Base-by-base conservation (phyloP, 352 stramenopile species). In the Phytopythium cucurbitacearum region DNA sequence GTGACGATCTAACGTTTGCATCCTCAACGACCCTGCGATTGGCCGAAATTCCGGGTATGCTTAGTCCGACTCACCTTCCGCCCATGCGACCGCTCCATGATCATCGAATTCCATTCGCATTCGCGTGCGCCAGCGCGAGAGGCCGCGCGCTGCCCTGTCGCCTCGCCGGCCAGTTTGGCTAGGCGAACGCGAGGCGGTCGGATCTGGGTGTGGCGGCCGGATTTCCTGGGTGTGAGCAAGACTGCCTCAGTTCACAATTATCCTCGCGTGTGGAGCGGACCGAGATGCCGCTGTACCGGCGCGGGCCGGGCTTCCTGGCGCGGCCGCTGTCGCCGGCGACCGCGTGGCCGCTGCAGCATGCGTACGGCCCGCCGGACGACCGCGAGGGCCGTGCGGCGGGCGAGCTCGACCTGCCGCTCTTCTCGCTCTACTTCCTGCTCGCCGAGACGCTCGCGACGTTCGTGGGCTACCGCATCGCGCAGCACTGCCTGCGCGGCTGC, bases 371-470 rank as follows among this genome's bases (percentile, higher is more conserved):
- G 15, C 75, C 75, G 9, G 69, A 65, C 49, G 76, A 80, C 65
- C 48, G 58, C 39, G 60, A 55, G 34, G 41, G 64, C 15, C 40
- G 40, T 39, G 63, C 67, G n/a, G 64, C 73, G 52, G 65, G 58
- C 47, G 60, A 79, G 37, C 62, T 86, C 46, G 82, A 93, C 54
- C 65, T 76, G 44, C 71, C 76, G 48, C 69, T 91, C 50, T 94
- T 94, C 53, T 85, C 80, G 21, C 49, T 81, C 58, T 94, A 91
- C 64, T 91, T 91, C 51, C 54, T 94, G 21, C 49, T 89, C 34
- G 79, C 79, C 39, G 83, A 94, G 67, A 73, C 70, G 43, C 61
- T 91, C 48, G 75, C 83, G 35, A 94, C 83, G 15, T 91, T 80
- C 52, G 60, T 94, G 36, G 82, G 76, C 64, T 90, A 91, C 52